Evolutionary conservation across 2,329 filamentous ascomycete species (phyloP).

Genomic region (Pyricularia pennisetigena): DNA sequence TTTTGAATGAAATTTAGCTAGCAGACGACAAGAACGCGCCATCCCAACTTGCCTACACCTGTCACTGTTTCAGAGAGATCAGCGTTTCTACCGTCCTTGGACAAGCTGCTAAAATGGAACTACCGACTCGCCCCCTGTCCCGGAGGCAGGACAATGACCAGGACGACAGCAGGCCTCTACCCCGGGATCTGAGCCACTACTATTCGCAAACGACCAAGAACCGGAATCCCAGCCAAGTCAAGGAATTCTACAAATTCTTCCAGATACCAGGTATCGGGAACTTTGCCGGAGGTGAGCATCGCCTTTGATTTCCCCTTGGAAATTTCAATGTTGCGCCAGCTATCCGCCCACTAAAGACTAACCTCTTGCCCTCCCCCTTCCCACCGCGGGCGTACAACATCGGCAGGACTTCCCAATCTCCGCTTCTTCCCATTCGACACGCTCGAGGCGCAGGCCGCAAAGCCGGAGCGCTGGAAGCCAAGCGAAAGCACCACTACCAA

Average conservation of each 20-base stretch:
- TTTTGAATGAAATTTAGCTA: neutral
- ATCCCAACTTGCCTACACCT: neutral
- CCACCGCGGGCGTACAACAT: neutral
- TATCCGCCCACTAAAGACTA: constrained; percentile 30
- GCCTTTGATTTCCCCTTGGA: neutral
- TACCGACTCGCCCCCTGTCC: neutral
- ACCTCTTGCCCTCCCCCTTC: neutral
- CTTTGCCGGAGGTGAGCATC: constrained; percentile 46
- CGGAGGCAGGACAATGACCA: neutral
- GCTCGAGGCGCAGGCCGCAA: constrained; percentile 70
- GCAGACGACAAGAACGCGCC: neutral
- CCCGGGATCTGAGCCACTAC: constrained; percentile 71
- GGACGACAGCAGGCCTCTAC: constrained; percentile 25
- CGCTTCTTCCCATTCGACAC: constrained; percentile 86
- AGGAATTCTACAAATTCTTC: constrained; percentile 82
- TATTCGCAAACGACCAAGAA: constrained; percentile 60
- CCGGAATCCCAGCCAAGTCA: constrained; percentile 57
- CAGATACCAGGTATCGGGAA: constrained; percentile 51
- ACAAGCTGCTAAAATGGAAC: neutral
- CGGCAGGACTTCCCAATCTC: constrained; percentile 65
- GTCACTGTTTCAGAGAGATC: neutral
- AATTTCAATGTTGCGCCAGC: constrained; percentile 62
- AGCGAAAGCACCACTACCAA: constrained; percentile 23
- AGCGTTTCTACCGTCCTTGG: neutral
- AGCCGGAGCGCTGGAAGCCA: constrained; percentile 63